A percentile compares a stretch with the other conserved stretches of the same genome.
Evolutionary conservation across 1,139 yeast species (phyloP).

Genomic region (Candida sp.): DNA sequence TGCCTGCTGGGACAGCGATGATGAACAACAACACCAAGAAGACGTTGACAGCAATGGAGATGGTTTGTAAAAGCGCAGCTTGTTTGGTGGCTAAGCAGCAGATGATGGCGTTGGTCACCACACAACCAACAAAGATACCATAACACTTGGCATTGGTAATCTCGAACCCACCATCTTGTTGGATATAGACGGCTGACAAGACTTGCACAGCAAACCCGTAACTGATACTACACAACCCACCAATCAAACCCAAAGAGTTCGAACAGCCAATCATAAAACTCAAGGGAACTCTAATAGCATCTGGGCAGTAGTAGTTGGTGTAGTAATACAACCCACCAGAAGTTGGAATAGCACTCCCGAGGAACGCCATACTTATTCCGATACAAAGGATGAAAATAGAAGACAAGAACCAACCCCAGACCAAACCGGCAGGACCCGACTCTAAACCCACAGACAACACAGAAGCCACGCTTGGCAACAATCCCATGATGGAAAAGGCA

Average conservation of each 20-base stretch:
- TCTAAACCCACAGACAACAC: slow-evolving; percentile 36
- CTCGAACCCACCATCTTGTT: slow-evolving; percentile 33
- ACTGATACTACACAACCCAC: slow-evolving; percentile 42
- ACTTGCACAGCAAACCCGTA: slow-evolving; percentile 43
- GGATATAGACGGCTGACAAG: slow-evolving; percentile 36
- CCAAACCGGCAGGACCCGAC: slow-evolving; percentile 50
- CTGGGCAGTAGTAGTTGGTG: slow-evolving; percentile 45
- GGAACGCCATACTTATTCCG: slow-evolving; percentile 67
- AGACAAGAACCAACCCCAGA: slow-evolving; percentile 77
- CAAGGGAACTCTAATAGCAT: slow-evolving; percentile 32
- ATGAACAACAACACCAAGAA: slow-evolving; percentile 59
- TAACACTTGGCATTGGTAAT: slow-evolving; percentile 35
- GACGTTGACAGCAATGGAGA: slow-evolving; percentile 60
- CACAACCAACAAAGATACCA: slow-evolving; percentile 41
- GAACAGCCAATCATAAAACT: slow-evolving; percentile 51
- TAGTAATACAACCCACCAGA: slow-evolving; percentile 73
- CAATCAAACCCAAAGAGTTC: slow-evolving; percentile 38
- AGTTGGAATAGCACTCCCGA: slow-evolving; percentile 74
- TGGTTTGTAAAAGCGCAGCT: slow-evolving; percentile 61
- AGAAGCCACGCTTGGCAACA: slow-evolving; percentile 51
- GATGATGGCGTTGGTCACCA: slow-evolving; percentile 28
- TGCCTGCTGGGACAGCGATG: slow-evolving; percentile 69
- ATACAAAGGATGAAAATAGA: slow-evolving; percentile 60
- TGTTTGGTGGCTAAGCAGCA: slow-evolving; percentile 40
- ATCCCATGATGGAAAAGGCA: slow-evolving; percentile 58